Conservation (phyloP, 352 stramenopile genomes). For the Phytophthora pini region DNA sequence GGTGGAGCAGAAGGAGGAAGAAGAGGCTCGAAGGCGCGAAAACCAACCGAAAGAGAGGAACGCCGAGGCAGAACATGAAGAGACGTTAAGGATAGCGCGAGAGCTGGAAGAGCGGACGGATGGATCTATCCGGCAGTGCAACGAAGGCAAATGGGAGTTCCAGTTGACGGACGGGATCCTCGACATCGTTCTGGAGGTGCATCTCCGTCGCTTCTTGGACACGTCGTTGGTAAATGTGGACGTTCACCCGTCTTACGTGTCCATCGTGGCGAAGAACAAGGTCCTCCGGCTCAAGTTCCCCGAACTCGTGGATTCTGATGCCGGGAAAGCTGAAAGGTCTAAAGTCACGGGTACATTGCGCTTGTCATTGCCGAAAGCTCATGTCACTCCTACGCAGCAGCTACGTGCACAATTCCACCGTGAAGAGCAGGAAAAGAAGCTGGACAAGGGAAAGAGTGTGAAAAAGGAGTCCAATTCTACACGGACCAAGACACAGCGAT, state of each 20-base stretch:
- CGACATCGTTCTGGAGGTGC: constrained; percentile 80
- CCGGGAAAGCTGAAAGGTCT: constrained; percentile 59
- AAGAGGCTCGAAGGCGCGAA: constrained; percentile 80
- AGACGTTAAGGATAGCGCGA: constrained; percentile 50
- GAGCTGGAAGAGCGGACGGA: constrained; percentile 41
- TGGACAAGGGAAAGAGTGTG: not conserved
- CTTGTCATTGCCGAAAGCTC: constrained; percentile 63
- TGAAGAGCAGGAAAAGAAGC: constrained; percentile 36
- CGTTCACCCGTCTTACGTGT: constrained; percentile 93
- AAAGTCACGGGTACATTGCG: constrained; percentile 57
- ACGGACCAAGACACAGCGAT: not conserved
- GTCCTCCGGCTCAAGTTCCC: constrained; percentile 69
- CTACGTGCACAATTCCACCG: constrained; percentile 46
- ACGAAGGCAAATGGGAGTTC: constrained; percentile 93
- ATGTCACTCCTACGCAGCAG: constrained; percentile 46
- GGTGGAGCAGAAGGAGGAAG: constrained; percentile 93
- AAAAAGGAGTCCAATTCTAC: constrained; percentile 11
- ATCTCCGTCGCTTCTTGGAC: constrained; percentile 90
- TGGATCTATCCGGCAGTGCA: constrained; percentile 83
- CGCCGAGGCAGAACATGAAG: constrained; percentile 85
- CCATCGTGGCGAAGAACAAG: constrained; percentile 94
- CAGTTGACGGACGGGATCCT: constrained; percentile 62
- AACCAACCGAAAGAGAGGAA: constrained; percentile 89
- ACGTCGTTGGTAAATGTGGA: constrained; percentile 95
- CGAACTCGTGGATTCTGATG: constrained; percentile 61